Evolutionary conservation across 2,329 filamentous ascomycete species (phyloP).

Genomic region (Colletotrichum plurivorum): DNA sequence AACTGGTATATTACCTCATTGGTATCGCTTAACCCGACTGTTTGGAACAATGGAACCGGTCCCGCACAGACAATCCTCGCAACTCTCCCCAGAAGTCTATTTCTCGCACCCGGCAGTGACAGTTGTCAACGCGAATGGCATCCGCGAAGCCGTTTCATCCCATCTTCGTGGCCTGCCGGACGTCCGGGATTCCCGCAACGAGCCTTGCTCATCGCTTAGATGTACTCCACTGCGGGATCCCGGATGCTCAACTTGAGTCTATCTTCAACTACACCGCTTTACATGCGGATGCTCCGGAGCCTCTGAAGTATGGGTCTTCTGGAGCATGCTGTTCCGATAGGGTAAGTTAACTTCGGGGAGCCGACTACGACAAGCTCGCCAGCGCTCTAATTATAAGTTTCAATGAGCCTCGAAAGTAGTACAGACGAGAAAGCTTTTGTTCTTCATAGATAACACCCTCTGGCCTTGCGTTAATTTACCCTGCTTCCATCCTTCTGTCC

Average conservation of each 20-base stretch:
- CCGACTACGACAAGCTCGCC: neutral
- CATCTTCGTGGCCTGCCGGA: slow-evolving; percentile 17
- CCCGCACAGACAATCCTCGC: slow-evolving; percentile 8
- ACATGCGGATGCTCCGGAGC: neutral
- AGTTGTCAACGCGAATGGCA: neutral
- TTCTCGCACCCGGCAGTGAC: slow-evolving; percentile 1
- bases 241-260: neutral
- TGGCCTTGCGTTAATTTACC: neutral
- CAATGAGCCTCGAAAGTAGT: neutral
- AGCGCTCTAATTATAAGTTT: slow-evolving; percentile 2
- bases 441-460: neutral
- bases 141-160: slow-evolving; percentile 14
- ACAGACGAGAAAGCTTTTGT: neutral
- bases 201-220: neutral
- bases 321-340: slow-evolving; percentile 25
- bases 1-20: neutral
- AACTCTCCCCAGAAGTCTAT: neutral
- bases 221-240: neutral
- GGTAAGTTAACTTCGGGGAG: neutral
- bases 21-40: neutral
- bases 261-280: neutral
- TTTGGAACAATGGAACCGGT: neutral
- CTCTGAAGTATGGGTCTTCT: slow-evolving; percentile 1
- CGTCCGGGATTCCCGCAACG: slow-evolving; percentile 16
- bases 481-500: neutral